Percentiles rank a stretch among this genome's conserved stretches.
Conservation (phyloP, 495 filamentous ascomycete species). For the Trichoderma parareesei region DNA sequence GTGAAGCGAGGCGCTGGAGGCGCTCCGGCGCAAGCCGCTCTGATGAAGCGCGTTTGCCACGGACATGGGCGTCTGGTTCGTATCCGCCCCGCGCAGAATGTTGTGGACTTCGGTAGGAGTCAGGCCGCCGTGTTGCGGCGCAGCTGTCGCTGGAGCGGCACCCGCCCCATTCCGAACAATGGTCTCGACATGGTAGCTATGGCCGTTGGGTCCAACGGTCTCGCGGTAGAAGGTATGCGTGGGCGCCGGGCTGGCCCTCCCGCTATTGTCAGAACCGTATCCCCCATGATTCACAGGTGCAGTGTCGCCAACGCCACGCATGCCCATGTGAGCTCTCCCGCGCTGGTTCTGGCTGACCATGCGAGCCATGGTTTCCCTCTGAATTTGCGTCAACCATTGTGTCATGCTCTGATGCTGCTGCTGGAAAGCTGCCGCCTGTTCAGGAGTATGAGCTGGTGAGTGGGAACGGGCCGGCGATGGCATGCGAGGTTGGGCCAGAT, state of each 20-base stretch:
- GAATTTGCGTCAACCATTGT: conserved; percentile 24
- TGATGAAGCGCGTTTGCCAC: conserved; percentile 41
- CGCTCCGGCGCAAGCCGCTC: conserved; percentile 31
- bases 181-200: conserved; percentile 10
- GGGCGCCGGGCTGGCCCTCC: conserved; percentile 14
- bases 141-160: conserved; percentile 1
- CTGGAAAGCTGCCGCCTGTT: conserved; percentile 13
- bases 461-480: conserved; percentile 3
- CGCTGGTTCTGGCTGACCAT: conserved; percentile 21
- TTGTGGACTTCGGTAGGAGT: conserved; percentile 29
- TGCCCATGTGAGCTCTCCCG: conserved; percentile 18
- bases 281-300: conserved; percentile 6
- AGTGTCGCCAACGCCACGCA: conserved; percentile 13
- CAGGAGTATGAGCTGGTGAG: conserved; percentile 3
- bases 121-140: conserved; percentile 17
- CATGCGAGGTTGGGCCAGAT: background rate
- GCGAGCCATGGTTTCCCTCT: conserved; percentile 18
- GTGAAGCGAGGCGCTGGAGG: conserved; percentile 21
- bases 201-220: conserved; percentile 19
- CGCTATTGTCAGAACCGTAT: conserved; percentile 3
- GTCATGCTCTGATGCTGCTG: conserved; percentile 20
- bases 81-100: conserved; percentile 34
- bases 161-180: background rate
- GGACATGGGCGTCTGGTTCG: conserved; percentile 30
- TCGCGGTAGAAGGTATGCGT: conserved; percentile 22